Evolutionary conservation across 1,284 basidiomycete species (phyloP).

Genomic region (Vanrija sp.): DNA sequence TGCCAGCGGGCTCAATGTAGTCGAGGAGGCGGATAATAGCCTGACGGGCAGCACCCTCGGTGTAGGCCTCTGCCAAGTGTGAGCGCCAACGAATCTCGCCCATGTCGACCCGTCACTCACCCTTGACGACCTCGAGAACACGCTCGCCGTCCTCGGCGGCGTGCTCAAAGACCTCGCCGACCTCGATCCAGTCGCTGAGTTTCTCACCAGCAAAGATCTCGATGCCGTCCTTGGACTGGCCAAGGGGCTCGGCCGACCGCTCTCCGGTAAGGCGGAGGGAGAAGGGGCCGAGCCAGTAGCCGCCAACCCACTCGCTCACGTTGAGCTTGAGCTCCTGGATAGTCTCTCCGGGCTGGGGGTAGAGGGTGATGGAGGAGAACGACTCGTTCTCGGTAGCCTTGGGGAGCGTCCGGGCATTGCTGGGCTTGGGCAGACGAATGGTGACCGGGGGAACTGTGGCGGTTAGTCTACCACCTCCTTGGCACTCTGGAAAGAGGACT

Average conservation of each 20-base stretch:
- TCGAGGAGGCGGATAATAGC: conserved; percentile 53
- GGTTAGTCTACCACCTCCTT: background rate
- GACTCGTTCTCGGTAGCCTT: conserved; percentile 25
- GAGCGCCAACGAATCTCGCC: background rate
- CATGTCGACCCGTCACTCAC: no score
- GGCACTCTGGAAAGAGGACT: background rate
- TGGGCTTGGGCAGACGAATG: conserved; percentile 42
- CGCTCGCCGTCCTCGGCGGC: conserved; percentile 32
- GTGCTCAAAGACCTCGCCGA: conserved; percentile 48
- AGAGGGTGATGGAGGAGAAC: conserved; percentile 34
- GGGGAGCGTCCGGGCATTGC: conserved; percentile 41
- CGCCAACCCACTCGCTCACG: conserved; percentile 48
- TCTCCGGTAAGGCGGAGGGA: conserved; percentile 41
- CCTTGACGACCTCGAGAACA: conserved; percentile 44
- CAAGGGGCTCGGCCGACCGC: conserved; percentile 17
- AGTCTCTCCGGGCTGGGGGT: conserved; percentile 44
- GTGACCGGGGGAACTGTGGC: conserved; percentile 33
- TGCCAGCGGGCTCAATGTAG: conserved; percentile 49
- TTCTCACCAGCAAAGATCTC: conserved; percentile 46
- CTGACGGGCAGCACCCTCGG: conserved; percentile 52
- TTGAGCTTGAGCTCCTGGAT: conserved; percentile 49
- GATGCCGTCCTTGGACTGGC: conserved; percentile 38
- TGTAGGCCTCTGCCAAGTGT: conserved; percentile 50
- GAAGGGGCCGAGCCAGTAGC: conserved; percentile 51
- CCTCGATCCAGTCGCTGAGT: conserved; percentile 49